A percentile compares a stretch with the other conserved stretches of the same genome.
Conservation (phyloP, 305 asterid genomes). For the Coffea humblotiana region DNA sequence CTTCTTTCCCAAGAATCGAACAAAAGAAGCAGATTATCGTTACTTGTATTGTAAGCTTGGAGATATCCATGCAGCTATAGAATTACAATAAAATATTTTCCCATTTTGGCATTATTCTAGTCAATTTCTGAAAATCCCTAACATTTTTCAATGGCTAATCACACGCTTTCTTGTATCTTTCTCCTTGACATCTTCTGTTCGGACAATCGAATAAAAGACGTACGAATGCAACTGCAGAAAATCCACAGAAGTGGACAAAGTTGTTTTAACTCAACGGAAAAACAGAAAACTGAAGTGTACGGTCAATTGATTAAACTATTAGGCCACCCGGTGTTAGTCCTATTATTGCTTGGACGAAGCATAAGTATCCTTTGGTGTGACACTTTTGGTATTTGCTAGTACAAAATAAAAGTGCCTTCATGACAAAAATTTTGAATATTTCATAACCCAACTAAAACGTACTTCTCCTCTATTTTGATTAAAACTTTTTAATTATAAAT, state of each 20-base stretch:
- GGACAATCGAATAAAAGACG: neutral
- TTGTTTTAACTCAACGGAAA: neutral
- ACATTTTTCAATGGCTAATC: neutral
- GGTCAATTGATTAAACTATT: too few relatives aligned
- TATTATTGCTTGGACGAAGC: too few relatives aligned
- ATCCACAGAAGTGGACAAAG: neutral
- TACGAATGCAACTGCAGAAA: neutral
- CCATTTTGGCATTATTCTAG: neutral
- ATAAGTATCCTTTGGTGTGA: too few relatives aligned
- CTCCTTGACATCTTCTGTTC: neutral
- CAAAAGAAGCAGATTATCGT: neutral
- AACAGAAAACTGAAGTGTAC: neutral
- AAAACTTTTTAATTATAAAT: too few relatives aligned
- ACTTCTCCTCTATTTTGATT: too few relatives aligned
- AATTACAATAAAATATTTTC: neutral
- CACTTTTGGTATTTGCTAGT: too few relatives aligned
- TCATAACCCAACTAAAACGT: too few relatives aligned
- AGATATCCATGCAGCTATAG: neutral
- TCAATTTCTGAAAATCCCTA: neutral
- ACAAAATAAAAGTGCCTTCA: too few relatives aligned
- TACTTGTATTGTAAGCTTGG: neutral
- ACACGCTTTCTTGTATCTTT: neutral
- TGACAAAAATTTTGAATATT: too few relatives aligned
- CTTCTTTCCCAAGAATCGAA: neutral
- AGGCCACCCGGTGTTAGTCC: too few relatives aligned